Evolutionary conservation across 2,329 filamentous ascomycete species (phyloP), one percentile per base, ranked within the genome.

Genomic region (Fusarium nodosum): DNA sequence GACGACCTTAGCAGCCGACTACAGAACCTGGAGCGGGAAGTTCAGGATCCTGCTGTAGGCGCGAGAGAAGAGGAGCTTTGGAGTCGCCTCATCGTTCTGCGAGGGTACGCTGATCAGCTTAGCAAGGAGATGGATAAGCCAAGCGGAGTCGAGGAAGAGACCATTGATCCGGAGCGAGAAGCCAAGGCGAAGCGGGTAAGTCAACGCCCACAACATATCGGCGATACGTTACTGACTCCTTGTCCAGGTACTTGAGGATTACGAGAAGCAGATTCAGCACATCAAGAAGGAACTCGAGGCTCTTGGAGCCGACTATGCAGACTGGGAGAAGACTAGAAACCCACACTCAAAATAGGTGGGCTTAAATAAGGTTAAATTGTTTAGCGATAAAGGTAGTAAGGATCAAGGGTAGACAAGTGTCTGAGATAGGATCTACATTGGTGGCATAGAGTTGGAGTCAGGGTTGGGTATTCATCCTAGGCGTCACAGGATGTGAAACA

Each of bases 61-160:
- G 92, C 92, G 4, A 84, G 92, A 70, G 90, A 93, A 76, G 93
- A 96, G 79, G 93, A 96, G 82, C 88, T 96, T 45, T 96, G 93
- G 93, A 93, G 92, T 69, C 84, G 93, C 46, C 87, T 96, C 81
- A 90, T 94, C 50, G 87, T 91, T 38, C 82, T 96, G 48, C 85
- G 91, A 68, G 91, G 92, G 65, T 88, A 93, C 69, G 90, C 91
- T 24, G 88, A 90, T 70, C 86, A 89, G 73, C 79, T 97, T 72
- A 90, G 91, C 75, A 88, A 87, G 72, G 92, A 96, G 82, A 85
- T 93, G 60, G 91, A 91, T 77, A 90, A 89, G 80, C 83, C 90
- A 56, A 87, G 88, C 3, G 81, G 84, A 28, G 82, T 84, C 55
- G 84, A 87, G 39, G 82, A 83, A 18, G 86, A 87, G 34, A 83